Base-by-base conservation (phyloP, 495 filamentous ascomycete genomes). In the Cryomyces antarcticus region DNA sequence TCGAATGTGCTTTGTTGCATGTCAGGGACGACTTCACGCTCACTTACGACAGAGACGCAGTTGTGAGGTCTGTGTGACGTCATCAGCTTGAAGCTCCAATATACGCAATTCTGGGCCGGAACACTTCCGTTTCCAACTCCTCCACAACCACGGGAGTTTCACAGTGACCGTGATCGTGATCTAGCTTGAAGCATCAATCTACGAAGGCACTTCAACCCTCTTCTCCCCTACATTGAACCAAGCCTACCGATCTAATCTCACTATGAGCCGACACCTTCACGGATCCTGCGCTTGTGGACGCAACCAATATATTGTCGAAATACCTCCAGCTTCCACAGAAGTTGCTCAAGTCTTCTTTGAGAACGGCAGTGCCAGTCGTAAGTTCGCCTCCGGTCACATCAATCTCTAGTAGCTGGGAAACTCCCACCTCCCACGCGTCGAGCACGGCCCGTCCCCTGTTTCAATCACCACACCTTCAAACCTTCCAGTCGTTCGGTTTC, bases 231-330 rank as follows among this genome's bases (percentile, higher is more conserved):
- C 17, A 24, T 24, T 24, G 17, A 24, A 24, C 17, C 17, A 24
- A 24, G 17, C 17, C 17, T 24, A 2, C 17, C 17, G 2, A 2
- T 24, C 17, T 2, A 1, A 24, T 3, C 33, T 9, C 33, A 35
- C 33, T 1, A 35, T 35, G 33, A 12, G 12, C 9, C 40, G 27
- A 46, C 38, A 47, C n/a, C 70, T 94, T 28, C 70, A 66, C 42
- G 85, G 86, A 44, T 68, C 76, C 54, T 94, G 86, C 60, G 73
- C 77, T 28, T 94, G 86, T 58, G 83, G 84, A 35, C 75, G 86
- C 29, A 93, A 88, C 53, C 69, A 75, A 47, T 94, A 92, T 59
- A 66, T 71, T 12, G 72, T 94, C 45, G 58, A 68, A 28, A 66
- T 85, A 29, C 83, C 86, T 3, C 49, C 62, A 4, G 51, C 71